Evolutionary conservation across 495 filamentous ascomycete species (phyloP).

Genomic region (Xylaria sp.): DNA sequence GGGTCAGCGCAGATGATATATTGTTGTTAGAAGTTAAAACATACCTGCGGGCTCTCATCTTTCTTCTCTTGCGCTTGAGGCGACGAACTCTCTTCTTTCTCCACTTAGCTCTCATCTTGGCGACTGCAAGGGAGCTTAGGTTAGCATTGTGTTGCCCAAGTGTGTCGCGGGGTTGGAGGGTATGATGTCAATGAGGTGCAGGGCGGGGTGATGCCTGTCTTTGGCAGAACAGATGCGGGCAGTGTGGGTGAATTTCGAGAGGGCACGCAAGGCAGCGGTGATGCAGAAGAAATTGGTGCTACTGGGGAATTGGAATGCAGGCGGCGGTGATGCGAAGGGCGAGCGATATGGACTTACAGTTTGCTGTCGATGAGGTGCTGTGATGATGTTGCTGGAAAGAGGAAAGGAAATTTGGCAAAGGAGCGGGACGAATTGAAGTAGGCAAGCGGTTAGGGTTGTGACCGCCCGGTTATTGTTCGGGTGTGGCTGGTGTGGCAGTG

Average conservation of each 20-base stretch:
- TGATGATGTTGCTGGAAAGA: slow-evolving; percentile 30
- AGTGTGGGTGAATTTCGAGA: not conserved
- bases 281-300: not conserved
- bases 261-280: not conserved
- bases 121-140: slow-evolving; percentile 38
- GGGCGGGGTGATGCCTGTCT: slow-evolving; percentile 10
- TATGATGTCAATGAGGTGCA: slow-evolving; percentile 19
- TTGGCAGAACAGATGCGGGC: not conserved
- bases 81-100: slow-evolving; percentile 98
- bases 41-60: slow-evolving; percentile 93
- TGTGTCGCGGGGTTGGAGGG: not conserved
- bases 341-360: slow-evolving; percentile 17
- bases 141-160: slow-evolving; percentile 24
- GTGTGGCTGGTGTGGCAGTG: slow-evolving; percentile 27
- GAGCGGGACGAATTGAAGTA: slow-evolving; percentile 39
- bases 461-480: slow-evolving; percentile 39
- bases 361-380: slow-evolving; percentile 31
- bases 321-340: not conserved
- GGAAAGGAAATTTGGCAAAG: slow-evolving; percentile 31
- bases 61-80: slow-evolving; percentile 99
- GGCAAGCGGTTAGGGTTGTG: slow-evolving; percentile 42
- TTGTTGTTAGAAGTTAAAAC: slow-evolving; percentile 25
- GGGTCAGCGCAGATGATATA: slow-evolving; percentile 33
- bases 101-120: slow-evolving; percentile 99
- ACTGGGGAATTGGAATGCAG: not conserved